Percentiles rank a stretch among this genome's conserved stretches.
These are phyloP conservation scores for Gynostemma pentaphyllum DNA, from an alignment of 306 rosid species.

Conservation along the genomic window DNA sequence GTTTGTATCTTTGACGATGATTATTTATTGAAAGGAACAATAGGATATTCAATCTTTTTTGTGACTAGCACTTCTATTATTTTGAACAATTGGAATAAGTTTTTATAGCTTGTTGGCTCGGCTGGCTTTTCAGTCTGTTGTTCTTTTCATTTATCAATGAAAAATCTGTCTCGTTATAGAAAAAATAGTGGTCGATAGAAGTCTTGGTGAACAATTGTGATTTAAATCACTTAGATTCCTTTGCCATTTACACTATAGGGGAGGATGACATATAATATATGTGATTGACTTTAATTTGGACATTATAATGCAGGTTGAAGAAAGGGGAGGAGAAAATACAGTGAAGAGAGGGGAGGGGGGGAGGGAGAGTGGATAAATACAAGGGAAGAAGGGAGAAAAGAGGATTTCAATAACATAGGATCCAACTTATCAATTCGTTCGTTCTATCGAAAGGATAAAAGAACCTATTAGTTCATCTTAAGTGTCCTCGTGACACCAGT, in stretches of 20 bases:
- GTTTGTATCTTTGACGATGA: too few relatives aligned
- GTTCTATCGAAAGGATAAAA: too few relatives aligned
- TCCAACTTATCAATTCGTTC: background rate
- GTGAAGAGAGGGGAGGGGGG: background rate
- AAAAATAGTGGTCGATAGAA: too few relatives aligned
- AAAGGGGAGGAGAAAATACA: background rate
- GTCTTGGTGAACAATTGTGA: too few relatives aligned
- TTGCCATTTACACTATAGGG: background rate
- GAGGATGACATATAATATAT: background rate
- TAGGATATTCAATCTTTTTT: too few relatives aligned
- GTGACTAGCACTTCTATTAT: too few relatives aligned
- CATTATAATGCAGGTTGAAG: background rate
- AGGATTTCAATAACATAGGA: background rate
- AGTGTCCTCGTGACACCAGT: background rate
- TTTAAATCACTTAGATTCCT: background rate
- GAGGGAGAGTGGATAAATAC: background rate
- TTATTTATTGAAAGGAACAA: too few relatives aligned
- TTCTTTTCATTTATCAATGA: too few relatives aligned
- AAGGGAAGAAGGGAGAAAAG: background rate
- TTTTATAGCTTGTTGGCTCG: too few relatives aligned
- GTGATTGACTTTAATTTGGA: background rate
- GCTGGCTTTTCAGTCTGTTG: too few relatives aligned
- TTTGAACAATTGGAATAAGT: too few relatives aligned
- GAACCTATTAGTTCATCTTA: background rate
- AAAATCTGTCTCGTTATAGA: too few relatives aligned